Percentiles rank a stretch among this genome's conserved stretches.
These are phyloP conservation scores for Eucommia ulmoides DNA, from an alignment of 257 asterid genomes.

Conservation along the genomic window DNA sequence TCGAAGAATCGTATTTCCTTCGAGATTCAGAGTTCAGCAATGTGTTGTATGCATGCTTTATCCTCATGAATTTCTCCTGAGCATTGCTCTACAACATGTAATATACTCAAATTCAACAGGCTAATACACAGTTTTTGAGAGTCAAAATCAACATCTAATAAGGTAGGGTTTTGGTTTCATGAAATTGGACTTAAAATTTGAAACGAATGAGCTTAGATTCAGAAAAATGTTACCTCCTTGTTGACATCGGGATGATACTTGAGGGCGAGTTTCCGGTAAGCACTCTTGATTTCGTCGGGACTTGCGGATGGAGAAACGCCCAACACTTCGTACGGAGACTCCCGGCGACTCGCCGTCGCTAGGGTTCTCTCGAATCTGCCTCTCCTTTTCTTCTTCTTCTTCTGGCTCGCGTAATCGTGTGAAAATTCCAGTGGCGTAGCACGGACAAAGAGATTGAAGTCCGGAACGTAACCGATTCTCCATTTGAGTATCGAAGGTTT, in stretches of 20 bases:
- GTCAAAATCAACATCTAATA: too few relatives aligned
- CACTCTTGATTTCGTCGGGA: too few relatives aligned
- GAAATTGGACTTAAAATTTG: too few relatives aligned
- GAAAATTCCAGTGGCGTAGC: conserved; percentile 13
- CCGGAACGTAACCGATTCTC: conserved; percentile 35
- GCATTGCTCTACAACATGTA: conserved; percentile 45
- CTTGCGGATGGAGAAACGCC: too few relatives aligned
- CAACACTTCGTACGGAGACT: too few relatives aligned
- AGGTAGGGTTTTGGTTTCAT: too few relatives aligned
- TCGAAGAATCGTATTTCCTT: conserved; percentile 38
- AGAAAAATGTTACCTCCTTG: too few relatives aligned
- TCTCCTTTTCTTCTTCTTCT: conserved; percentile 10
- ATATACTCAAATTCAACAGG: too few relatives aligned
- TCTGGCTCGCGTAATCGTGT: conserved; percentile 10
- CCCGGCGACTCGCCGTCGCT: conserved; percentile 49
- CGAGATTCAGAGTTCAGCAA: conserved; percentile 57
- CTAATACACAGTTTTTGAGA: too few relatives aligned
- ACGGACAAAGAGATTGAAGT: conserved; percentile 14
- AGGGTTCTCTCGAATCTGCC: conserved; percentile 19
- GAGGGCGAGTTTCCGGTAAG: too few relatives aligned
- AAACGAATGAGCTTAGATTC: too few relatives aligned
- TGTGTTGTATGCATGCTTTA: conserved; percentile 85
- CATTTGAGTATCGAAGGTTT: conserved; percentile 12
- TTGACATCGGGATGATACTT: too few relatives aligned
- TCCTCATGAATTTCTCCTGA: conserved; percentile 85